Conservation (phyloP, 139 green algal species). For the Zygnema cylindricum region DNA sequence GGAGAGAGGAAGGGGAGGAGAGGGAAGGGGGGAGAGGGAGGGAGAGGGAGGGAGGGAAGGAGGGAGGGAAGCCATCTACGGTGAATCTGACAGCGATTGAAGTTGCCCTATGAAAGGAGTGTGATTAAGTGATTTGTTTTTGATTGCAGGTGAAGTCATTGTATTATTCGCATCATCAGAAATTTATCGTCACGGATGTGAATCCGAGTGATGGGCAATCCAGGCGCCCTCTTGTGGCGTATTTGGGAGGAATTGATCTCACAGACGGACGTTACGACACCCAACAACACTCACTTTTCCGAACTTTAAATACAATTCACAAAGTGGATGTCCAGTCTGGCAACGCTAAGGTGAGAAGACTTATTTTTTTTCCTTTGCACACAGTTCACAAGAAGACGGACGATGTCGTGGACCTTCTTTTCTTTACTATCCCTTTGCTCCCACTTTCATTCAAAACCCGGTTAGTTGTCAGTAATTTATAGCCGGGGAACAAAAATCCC, state of each 20-base stretch:
- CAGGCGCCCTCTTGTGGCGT: constrained; percentile 58
- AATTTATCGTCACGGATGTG: constrained; percentile 43
- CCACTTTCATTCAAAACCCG: not conserved
- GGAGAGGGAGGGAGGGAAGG: too few species aligned
- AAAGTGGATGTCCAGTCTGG: constrained; percentile 66
- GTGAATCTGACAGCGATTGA: too few species aligned
- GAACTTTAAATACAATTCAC: constrained; percentile 52
- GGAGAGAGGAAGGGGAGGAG: too few species aligned
- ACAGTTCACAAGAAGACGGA: not conserved
- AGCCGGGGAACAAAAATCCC: too few species aligned
- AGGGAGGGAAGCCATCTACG: too few species aligned
- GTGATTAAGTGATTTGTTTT: too few species aligned
- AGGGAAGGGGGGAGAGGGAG: too few species aligned
- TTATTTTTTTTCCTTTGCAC: not conserved
- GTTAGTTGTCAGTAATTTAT: too few species aligned
- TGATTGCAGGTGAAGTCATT: not conserved
- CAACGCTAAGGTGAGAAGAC: constrained; percentile 41
- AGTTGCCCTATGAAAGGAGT: too few species aligned
- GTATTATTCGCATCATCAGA: constrained; percentile 55
- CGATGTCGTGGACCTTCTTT: not conserved
- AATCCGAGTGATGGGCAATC: constrained; percentile 7
- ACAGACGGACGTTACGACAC: constrained; percentile 71
- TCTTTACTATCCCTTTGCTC: not conserved
- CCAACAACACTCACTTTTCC: constrained; percentile 37
- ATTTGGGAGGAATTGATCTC: constrained; percentile 74